A percentile compares a stretch with the other conserved stretches of the same genome.
Evolutionary conservation across 495 filamentous ascomycete species (phyloP).

Genomic region (Chaetomidium leptoderma): DNA sequence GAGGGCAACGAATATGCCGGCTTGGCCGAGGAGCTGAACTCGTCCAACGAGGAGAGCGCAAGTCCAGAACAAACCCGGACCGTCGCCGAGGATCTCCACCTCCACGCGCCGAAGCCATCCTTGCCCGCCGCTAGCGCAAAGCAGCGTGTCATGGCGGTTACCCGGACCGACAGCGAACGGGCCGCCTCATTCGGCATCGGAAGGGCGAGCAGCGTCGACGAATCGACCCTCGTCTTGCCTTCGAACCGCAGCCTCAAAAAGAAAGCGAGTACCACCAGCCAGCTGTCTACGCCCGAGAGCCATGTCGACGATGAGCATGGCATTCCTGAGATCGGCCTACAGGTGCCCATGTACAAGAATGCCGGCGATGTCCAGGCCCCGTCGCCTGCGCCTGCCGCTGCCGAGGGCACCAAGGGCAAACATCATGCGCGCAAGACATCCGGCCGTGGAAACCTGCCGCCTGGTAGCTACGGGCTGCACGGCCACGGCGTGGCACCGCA

Average conservation of each 20-base stretch:
- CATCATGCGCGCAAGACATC: constrained; percentile 61
- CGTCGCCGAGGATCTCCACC: constrained; percentile 72
- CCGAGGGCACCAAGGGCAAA: constrained; percentile 52
- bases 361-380: constrained; percentile 97
- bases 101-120: constrained; percentile 88
- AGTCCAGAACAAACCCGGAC: constrained; percentile 68
- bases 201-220: constrained; percentile 51
- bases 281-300: constrained; percentile 46
- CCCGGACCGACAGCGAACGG: constrained; percentile 80
- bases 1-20: constrained; percentile 85
- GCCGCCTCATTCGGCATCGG: constrained; percentile 80
- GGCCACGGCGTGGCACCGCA: constrained; percentile 67
- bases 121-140: constrained; percentile 73
- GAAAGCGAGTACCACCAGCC: constrained; percentile 56
- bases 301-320: constrained; percentile 68
- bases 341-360: constrained; percentile 90
- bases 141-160: constrained; percentile 72
- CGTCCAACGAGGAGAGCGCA: constrained; percentile 33
- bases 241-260: constrained; percentile 51
- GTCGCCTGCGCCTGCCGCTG: constrained; percentile 63
- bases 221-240: constrained; percentile 32
- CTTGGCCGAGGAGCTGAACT: constrained; percentile 45
- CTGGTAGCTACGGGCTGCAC: constrained; percentile 81
- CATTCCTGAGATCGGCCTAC: constrained; percentile 82
- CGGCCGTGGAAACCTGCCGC: constrained; percentile 52